Conservation (phyloP, 306 rosid species). For the Hippophae tibetana region DNA sequence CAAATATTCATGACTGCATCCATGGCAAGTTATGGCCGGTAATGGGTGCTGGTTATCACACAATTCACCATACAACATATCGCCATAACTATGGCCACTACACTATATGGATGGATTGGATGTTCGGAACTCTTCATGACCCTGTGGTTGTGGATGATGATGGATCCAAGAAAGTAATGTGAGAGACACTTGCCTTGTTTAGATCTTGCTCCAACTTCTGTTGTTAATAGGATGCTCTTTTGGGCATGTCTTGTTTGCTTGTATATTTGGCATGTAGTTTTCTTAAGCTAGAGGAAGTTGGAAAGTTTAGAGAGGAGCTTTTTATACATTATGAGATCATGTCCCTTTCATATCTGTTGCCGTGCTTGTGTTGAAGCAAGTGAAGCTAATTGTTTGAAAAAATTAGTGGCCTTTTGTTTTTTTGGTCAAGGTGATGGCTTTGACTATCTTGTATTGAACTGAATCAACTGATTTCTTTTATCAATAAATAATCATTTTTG, state of each 20-base stretch:
- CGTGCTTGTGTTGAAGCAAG: no score
- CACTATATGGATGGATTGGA: slow-evolving; percentile 94
- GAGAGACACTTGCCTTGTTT: slow-evolving; percentile 11
- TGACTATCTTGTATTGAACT: no score
- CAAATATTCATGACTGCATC: slow-evolving; percentile 87
- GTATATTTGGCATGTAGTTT: slow-evolving; percentile 11
- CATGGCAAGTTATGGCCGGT: slow-evolving; percentile 72
- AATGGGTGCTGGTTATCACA: slow-evolving; percentile 98
- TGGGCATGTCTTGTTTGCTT: slow-evolving; percentile 1
- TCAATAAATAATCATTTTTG: no score
- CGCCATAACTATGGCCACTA: slow-evolving; percentile 90
- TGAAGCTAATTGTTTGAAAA: no score
- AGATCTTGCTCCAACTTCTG: neutral
- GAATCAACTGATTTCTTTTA: no score
- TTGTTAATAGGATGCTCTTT: neutral
- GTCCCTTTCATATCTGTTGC: no score
- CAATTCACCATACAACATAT: slow-evolving; percentile 87
- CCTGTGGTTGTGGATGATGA: slow-evolving; percentile 37
- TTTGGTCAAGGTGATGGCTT: no score
- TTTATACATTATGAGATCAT: no score
- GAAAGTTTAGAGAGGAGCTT: neutral
- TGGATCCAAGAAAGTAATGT: slow-evolving; percentile 42
- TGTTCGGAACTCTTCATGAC: slow-evolving; percentile 80
- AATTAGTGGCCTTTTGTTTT: no score
- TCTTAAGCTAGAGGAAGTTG: neutral